These are phyloP conservation scores for Triangularia setosa DNA, from an alignment of 2,329 filamentous ascomycete species.

Conservation along the genomic window DNA sequence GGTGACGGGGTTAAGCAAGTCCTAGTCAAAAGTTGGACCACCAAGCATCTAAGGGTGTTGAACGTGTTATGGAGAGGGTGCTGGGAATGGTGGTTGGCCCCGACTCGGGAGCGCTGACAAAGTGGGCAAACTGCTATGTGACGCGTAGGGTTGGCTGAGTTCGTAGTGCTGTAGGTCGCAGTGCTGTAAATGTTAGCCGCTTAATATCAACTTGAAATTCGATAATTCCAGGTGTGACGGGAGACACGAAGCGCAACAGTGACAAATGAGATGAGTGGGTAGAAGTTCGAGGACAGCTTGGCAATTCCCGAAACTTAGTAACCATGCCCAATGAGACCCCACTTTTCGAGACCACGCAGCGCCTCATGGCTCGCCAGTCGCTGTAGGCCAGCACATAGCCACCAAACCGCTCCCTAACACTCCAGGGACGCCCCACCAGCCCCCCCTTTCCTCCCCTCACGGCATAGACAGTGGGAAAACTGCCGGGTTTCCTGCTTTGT, in stretches of 20 bases:
- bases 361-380: background rate
- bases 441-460: too few relatives aligned
- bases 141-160: background rate
- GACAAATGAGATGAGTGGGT: background rate
- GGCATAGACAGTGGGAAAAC: too few relatives aligned
- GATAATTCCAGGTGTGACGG: background rate
- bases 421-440: too few relatives aligned
- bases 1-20: background rate
- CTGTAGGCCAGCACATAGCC: background rate
- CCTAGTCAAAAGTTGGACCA: too few relatives aligned
- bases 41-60: background rate
- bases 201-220: background rate
- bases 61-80: background rate
- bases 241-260: background rate
- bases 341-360: background rate
- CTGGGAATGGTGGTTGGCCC: too few relatives aligned
- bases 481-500: too few relatives aligned
- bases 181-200: background rate
- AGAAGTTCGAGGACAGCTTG: background rate
- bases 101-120: background rate
- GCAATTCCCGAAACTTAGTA: too few relatives aligned
- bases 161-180: background rate
- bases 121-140: background rate
- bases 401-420: background rate
- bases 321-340: background rate